Evolutionary conservation across 1,284 basidiomycete species (phyloP).

Genomic region (Hemileia vastatrix): DNA sequence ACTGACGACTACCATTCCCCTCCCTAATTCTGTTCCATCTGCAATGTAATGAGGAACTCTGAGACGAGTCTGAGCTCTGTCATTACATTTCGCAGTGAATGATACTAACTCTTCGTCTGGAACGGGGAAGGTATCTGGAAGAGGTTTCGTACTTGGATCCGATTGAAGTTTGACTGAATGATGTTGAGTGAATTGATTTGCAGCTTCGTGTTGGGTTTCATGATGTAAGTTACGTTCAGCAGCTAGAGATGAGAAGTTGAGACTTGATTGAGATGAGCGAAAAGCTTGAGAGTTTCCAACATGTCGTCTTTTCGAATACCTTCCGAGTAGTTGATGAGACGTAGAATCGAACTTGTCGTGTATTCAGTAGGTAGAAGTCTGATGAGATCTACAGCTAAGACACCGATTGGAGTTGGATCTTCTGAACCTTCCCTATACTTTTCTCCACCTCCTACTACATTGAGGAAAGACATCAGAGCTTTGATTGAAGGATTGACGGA

Average conservation of each 20-base stretch:
- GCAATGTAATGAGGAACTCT: not conserved
- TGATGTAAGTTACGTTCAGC: constrained; percentile 22
- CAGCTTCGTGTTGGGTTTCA: not conserved
- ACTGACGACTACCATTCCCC: constrained; percentile 25
- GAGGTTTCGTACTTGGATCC: not conserved
- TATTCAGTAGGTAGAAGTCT: constrained; percentile 28
- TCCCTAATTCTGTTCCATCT: constrained; percentile 23
- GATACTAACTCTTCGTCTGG: constrained; percentile 27
- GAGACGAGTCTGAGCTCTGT: constrained; percentile 24
- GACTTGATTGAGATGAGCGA: constrained; percentile 24
- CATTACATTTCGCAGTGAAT: constrained; percentile 25
- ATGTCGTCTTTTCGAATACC: constrained; percentile 28
- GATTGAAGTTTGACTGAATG: not conserved
- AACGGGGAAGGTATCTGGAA: constrained; percentile 27
- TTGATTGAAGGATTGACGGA: constrained; percentile 29
- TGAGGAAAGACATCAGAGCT: constrained; percentile 30
- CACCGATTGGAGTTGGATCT: not conserved
- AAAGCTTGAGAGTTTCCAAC: constrained; percentile 28
- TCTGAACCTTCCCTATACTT: not conserved
- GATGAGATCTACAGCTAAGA: constrained; percentile 28
- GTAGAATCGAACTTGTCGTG: constrained; percentile 29
- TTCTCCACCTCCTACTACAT: constrained; percentile 16
- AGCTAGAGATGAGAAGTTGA: constrained; percentile 27
- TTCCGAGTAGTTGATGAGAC: constrained; percentile 28
- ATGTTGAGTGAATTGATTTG: not conserved